Base-by-base conservation (phyloP, 75 land plant species). In the Selaginella moellendorffii region DNA sequence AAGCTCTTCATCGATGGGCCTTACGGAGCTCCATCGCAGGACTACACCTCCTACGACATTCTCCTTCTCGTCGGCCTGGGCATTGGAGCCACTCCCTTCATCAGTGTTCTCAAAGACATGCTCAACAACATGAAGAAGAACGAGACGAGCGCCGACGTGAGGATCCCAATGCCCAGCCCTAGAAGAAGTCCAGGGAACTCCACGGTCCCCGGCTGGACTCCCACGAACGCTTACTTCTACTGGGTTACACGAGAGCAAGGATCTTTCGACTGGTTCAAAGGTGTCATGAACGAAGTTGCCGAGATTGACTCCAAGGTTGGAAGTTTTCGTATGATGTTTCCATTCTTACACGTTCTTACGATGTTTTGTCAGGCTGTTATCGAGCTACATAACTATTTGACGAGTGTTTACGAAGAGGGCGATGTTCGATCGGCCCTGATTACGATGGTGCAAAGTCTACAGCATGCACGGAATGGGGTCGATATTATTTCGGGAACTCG, bases 221-320 rank as follows among this genome's bases (percentile, higher is more conserved):
- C 59, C n/a, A 56, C 59, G 24, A 56, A 56, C n/a, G 59, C 24
- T 21, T 56, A 56, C 24, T 56, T 56, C 24, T 56, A 56, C 19
- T 56, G 59, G 59, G 59, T 56, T 56, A 56, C 59, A 56, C 5
- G 59, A 56, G 59, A 56, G n/a, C 59, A 56, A 56, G 59, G 24
- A 8, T 56, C 59, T n/a, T 56, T 56, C n/a, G 59, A 56, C 8
- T 56, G 59, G 59, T 56, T 56, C 8, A 25, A 56, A 56, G 24
- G 46, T 36, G 59, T 56, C 19, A 56, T 56, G 59, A 56, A 56
- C 24, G 59, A 56, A 56, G 59, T 56, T 56, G 59, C 59, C 21
- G 59, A 56, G 59, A 21, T 56, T 21, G 59, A 56, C 19, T 24
- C 21, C n/a, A 2, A 56, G 59, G 59, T 56, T 19, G n/a, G 59